Evolutionary conservation across 768 basidiomycete species (phyloP).

Genomic region (Multifurca ochricompacta): DNA sequence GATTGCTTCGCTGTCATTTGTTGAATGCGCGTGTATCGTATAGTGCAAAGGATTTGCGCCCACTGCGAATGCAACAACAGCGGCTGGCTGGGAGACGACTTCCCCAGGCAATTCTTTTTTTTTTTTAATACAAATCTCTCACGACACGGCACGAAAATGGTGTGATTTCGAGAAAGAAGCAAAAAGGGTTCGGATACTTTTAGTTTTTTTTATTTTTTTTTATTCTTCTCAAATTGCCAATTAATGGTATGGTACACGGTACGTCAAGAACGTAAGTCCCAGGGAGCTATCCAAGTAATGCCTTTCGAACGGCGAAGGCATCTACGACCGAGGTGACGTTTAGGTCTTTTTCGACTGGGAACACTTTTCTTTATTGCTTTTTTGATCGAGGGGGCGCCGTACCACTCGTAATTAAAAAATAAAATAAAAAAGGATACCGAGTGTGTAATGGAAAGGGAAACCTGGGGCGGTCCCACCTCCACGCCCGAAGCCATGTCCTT

Average conservation of each 20-base stretch:
- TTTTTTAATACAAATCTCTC: background rate
- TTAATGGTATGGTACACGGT: too few species aligned
- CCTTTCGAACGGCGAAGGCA: background rate
- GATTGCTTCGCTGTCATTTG: background rate
- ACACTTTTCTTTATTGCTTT: too few species aligned
- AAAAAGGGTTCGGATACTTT: too few species aligned
- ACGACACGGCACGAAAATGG: too few species aligned
- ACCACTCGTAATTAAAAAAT: too few species aligned
- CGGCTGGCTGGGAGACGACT: background rate
- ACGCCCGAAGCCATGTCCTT: background rate
- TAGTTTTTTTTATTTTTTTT: too few species aligned
- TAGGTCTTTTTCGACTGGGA: constrained; percentile 1
- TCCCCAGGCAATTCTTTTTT: background rate
- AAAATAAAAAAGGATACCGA: too few species aligned
- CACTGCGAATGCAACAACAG: background rate
- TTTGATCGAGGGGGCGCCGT: background rate
- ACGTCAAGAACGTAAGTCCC: background rate
- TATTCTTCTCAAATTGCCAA: too few species aligned
- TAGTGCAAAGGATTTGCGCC: constrained; percentile 1
- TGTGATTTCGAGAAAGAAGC: too few species aligned
- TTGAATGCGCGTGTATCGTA: background rate
- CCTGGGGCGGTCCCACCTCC: background rate
- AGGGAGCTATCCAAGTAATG: background rate
- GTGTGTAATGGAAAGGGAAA: background rate
- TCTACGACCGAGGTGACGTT: constrained; percentile 7